Evolutionary conservation across 2,329 filamentous ascomycete genomes (phyloP), one percentile per base, ranked within the genome.

Genomic region (Aspergillus fumigatiaffinis): DNA sequence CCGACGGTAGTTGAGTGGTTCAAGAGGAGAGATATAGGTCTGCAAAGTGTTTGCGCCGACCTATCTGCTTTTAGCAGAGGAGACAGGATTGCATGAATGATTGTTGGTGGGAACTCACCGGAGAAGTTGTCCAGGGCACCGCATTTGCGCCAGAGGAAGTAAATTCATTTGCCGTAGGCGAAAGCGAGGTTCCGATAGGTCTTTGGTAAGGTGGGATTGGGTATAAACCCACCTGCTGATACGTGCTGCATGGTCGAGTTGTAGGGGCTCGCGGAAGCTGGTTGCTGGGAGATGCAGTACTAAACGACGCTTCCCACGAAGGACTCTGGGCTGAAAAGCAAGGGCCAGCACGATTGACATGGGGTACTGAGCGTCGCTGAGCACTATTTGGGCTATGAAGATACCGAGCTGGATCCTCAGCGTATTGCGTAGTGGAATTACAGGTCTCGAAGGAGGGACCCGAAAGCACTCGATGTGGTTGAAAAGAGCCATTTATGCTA

Each of bases 1-100:
- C 55, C 92, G 92, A 59, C 94, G 92, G 70, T 97, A 99, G 76
- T 99, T 97, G 68, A 97, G 84, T 10, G 93, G 94, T 75, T 99
- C 94, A 6, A 90, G 89, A 3, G 92, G 88, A 10, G 90, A 87
- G 28, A 97, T 79, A 71, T 95, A 97, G 1, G 90, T 94, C 68
- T 88, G 87, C 26, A 82, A 83, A 60, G 88, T 56, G 79, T 72
- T 82, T 84, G 61, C 63, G 44, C 65, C 60, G 57, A 68, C 56
- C 60, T 68, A 54, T 52, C 46, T 57, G 28, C 35, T 23, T 23
- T 68, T 26, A 62, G 60, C 59, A 67, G 64, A 67, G 71, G 62
- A 41, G 29, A 42, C 51, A 35, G 28, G 8, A 29, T 3, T 28
- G 17, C 8, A 32, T 41, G 53, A 35, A 49, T 42, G 6, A 42